Evolutionary conservation across 169 alveolate genomes (phyloP).

Genomic region (Cryptosporidium sp.): DNA sequence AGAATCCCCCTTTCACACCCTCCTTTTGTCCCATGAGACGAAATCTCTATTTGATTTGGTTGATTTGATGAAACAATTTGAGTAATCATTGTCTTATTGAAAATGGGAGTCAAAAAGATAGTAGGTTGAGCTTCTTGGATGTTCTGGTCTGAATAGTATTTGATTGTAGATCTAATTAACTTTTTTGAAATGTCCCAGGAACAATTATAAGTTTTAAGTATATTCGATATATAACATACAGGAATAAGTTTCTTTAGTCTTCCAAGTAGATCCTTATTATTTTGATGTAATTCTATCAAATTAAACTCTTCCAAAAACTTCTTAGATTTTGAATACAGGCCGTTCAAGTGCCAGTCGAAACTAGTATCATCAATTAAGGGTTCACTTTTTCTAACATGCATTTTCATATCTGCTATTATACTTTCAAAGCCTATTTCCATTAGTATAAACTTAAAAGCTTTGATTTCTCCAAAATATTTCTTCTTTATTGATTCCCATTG

Average conservation of each 20-base stretch:
- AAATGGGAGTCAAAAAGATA: slow-evolving; percentile 30
- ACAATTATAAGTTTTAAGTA: background rate
- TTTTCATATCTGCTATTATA: slow-evolving; percentile 39
- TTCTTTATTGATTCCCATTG: slow-evolving; percentile 32
- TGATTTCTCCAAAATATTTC: slow-evolving; percentile 32
- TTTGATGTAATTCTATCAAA: background rate
- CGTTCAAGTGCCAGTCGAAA: slow-evolving; percentile 59
- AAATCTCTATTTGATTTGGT: slow-evolving; percentile 61
- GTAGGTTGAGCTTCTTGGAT: slow-evolving; percentile 17
- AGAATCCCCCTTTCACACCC: background rate
- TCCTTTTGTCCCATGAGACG: background rate
- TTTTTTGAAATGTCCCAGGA: slow-evolving; percentile 65
- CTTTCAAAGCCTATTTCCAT: slow-evolving; percentile 65
- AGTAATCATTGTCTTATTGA: slow-evolving; percentile 28
- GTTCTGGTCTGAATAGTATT: slow-evolving; percentile 30
- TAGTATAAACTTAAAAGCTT: slow-evolving; percentile 1
- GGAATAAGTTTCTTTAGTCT: slow-evolving; percentile 35
- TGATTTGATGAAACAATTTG: background rate
- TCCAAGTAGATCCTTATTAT: background rate
- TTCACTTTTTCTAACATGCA: slow-evolving; percentile 17
- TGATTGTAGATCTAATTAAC: slow-evolving; percentile 20
- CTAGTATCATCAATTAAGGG: slow-evolving; percentile 27
- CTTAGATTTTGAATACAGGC: slow-evolving; percentile 9
- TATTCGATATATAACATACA: slow-evolving; percentile 21
- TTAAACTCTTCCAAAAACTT: background rate